Percentiles rank a stretch among this genome's conserved stretches.
Conservation (phyloP, 768 basidiomycete genomes). For the Tephrocybe sp. region DNA sequence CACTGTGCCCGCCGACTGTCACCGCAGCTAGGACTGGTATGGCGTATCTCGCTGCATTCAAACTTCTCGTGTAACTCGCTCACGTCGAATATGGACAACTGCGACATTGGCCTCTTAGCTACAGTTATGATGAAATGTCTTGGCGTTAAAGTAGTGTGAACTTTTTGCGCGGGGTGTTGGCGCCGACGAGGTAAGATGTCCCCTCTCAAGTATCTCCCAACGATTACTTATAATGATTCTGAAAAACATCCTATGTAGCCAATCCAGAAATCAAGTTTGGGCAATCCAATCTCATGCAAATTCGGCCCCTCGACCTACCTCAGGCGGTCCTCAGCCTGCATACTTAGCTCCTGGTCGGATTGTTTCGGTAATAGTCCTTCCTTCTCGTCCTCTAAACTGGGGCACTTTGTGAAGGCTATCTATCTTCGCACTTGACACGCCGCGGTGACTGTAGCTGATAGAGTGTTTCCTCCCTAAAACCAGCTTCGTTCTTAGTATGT, state of each 20-base stretch:
- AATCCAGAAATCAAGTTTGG: no score
- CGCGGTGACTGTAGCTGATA: slow-evolving; percentile 37
- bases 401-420: slow-evolving; percentile 23
- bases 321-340: slow-evolving; percentile 17
- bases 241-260: no score
- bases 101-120: slow-evolving; percentile 51
- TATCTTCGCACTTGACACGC: slow-evolving; percentile 25
- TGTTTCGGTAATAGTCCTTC: slow-evolving; percentile 45
- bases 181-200: slow-evolving; percentile 46
- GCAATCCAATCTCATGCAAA: no score
- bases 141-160: slow-evolving; percentile 48
- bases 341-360: slow-evolving; percentile 43
- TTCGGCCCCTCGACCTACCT: no score
- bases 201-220: not conserved
- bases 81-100: slow-evolving; percentile 44
- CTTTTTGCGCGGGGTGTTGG: slow-evolving; percentile 47
- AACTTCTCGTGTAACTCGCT: slow-evolving; percentile 36
- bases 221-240: no score
- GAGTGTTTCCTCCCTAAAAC: slow-evolving; percentile 28
- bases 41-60: slow-evolving; percentile 47
- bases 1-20: slow-evolving; percentile 37
- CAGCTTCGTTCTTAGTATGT: not conserved
- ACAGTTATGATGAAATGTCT: slow-evolving; percentile 59
- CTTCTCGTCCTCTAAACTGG: slow-evolving; percentile 21
- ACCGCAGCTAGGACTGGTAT: slow-evolving; percentile 49